Percentiles rank a stretch among this genome's conserved stretches.
Conservation (phyloP, 257 asterid genomes). For the Phtheirospermum japonicum region DNA sequence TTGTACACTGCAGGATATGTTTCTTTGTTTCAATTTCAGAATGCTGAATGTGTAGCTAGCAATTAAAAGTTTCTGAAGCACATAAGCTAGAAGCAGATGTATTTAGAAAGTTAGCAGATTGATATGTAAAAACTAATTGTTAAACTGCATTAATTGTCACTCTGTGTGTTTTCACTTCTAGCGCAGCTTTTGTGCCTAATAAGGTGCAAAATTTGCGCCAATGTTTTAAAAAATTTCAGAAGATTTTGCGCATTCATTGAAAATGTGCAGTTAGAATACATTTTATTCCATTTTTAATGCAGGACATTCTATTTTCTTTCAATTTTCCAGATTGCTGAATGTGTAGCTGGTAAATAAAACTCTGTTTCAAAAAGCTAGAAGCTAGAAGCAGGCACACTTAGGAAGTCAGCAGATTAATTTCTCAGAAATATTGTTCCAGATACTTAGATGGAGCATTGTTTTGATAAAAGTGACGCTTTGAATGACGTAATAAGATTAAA, state of each 20-base stretch:
- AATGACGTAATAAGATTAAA: background rate
- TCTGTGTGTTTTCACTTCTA: too few relatives aligned
- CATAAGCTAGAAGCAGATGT: too few relatives aligned
- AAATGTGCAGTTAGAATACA: background rate
- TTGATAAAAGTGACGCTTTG: background rate
- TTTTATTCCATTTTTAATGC: too few relatives aligned
- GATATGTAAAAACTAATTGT: too few relatives aligned
- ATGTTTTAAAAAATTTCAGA: background rate
- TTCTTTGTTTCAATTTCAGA: background rate
- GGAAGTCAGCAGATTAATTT: background rate
- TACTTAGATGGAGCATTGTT: background rate
- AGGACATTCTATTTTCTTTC: too few relatives aligned
- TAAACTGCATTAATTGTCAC: background rate
- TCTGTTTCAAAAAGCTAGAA: background rate
- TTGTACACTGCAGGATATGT: background rate
- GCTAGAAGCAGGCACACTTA: background rate
- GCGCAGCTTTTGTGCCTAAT: background rate
- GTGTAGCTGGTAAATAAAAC: too few relatives aligned
- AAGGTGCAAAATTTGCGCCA: background rate
- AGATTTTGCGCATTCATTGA: background rate
- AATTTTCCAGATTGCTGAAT: too few relatives aligned
- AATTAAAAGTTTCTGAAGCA: background rate
- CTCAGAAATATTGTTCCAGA: background rate
- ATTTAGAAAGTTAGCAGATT: too few relatives aligned
- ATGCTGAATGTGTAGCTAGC: background rate